phyloP scores from a whole-genome alignment of 805 yeast species.

The Pichia exigua region DNA sequence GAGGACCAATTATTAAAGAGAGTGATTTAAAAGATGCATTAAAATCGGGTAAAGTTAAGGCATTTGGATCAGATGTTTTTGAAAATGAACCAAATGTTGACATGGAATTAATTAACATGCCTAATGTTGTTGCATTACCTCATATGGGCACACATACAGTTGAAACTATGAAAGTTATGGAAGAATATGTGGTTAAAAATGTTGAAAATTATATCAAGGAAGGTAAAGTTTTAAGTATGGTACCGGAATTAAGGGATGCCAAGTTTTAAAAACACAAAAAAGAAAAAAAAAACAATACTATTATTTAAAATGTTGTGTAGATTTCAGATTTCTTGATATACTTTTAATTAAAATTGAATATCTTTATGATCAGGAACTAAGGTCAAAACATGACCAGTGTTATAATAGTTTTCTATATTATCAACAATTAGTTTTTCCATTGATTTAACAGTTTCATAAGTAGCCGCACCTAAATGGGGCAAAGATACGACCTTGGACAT shows the following conservation, averaged over 20 bases:
- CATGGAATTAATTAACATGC: constrained; percentile 50
- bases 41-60: constrained; percentile 54
- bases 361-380: constrained; percentile 62
- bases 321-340: too few relatives aligned
- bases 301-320: too few relatives aligned
- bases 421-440: constrained; percentile 77
- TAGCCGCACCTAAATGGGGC: constrained; percentile 89
- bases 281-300: too few relatives aligned
- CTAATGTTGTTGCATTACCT: constrained; percentile 71
- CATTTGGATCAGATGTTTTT: constrained; percentile 70
- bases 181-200: constrained; percentile 66
- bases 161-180: constrained; percentile 77
- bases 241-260: constrained; percentile 58
- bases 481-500: constrained; percentile 66
- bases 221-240: constrained; percentile 66
- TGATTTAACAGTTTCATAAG: constrained; percentile 60
- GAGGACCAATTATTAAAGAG: constrained; percentile 81
- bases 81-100: constrained; percentile 70
- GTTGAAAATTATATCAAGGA: constrained; percentile 47
- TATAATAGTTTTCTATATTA: constrained; percentile 50
- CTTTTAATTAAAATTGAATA: too few relatives aligned
- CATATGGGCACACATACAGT: constrained; percentile 81
- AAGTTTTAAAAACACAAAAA: constrained; percentile 17
- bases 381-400: constrained; percentile 61
- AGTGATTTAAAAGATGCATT: constrained; percentile 46